Percentiles rank a stretch among this genome's conserved stretches.
phyloP scores from a whole-genome alignment of 768 basidiomycete species.

The Mycena amicta region DNA sequence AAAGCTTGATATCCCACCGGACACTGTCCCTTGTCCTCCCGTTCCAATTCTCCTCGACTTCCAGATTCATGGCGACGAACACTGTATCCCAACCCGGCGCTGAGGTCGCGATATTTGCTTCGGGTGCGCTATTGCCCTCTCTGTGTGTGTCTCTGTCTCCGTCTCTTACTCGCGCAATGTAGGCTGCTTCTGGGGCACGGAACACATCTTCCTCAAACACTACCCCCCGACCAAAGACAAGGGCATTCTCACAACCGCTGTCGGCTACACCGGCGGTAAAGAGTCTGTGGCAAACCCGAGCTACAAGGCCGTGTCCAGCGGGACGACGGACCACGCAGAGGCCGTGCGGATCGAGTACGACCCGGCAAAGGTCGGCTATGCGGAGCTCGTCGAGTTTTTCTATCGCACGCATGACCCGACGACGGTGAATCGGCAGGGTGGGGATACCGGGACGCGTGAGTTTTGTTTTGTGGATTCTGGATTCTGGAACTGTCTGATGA shows the following conservation, averaged over 20 bases:
- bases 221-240: slow-evolving; percentile 55
- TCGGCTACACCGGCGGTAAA: slow-evolving; percentile 64
- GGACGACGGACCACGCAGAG: slow-evolving; percentile 72
- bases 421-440: slow-evolving; percentile 63
- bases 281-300: slow-evolving; percentile 42
- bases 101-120: slow-evolving; percentile 21
- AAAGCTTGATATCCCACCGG: slow-evolving; percentile 4
- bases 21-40: too few species aligned
- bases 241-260: slow-evolving; percentile 56
- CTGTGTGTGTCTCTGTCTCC: too few species aligned
- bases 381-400: slow-evolving; percentile 78
- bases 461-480: slow-evolving; percentile 13
- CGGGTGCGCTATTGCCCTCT: slow-evolving; percentile 6
- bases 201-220: slow-evolving; percentile 64
- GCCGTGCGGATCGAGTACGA: slow-evolving; percentile 71
- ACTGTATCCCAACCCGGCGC: background rate
- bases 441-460: slow-evolving; percentile 63
- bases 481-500: too few species aligned
- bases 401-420: slow-evolving; percentile 80
- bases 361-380: slow-evolving; percentile 63
- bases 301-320: slow-evolving; percentile 67
- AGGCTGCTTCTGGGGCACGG: slow-evolving; percentile 68
- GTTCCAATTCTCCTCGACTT: slow-evolving; percentile 8
- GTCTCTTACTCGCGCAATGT: slow-evolving; percentile 9
- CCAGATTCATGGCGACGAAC: slow-evolving; percentile 7